Percentiles rank a stretch among this genome's conserved stretches.
Conservation (phyloP, 2,329 filamentous ascomycete genomes). For the Fusarium pseudocircinatum region DNA sequence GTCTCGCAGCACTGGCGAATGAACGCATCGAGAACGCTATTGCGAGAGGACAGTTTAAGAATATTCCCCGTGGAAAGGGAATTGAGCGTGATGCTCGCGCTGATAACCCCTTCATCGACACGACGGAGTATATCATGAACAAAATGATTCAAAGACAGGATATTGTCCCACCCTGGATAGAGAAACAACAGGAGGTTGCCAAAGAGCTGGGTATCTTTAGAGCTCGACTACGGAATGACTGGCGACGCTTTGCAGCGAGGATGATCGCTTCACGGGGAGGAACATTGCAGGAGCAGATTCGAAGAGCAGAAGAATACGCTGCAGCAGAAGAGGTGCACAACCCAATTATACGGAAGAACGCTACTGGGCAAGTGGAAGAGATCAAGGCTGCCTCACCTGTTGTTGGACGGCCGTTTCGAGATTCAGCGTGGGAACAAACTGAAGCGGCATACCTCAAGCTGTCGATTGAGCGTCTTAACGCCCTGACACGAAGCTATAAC, state of each 20-base stretch:
- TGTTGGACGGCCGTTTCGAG: constrained; percentile 72
- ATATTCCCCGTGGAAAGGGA: constrained; percentile 81
- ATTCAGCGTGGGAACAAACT: constrained; percentile 76
- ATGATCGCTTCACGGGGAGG: constrained; percentile 83
- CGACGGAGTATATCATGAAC: constrained; percentile 98
- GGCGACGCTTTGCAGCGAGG: constrained; percentile 83
- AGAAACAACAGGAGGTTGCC: constrained; percentile 93
- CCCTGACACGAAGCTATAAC: constrained; percentile 87
- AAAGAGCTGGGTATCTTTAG: constrained; percentile 77
- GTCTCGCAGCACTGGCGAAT: constrained; percentile 85
- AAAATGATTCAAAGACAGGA: constrained; percentile 98
- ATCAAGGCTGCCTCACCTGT: constrained; percentile 49
- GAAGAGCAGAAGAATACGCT: constrained; percentile 76
- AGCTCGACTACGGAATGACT: constrained; percentile 78
- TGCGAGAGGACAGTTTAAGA: constrained; percentile 85
- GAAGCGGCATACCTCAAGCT: constrained; percentile 81
- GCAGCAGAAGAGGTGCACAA: constrained; percentile 76
- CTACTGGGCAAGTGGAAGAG: constrained; percentile 50
- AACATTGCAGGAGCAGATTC: constrained; percentile 76
- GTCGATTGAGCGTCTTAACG: constrained; percentile 81
- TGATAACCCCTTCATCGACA: constrained; percentile 90
- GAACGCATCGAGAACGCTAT: constrained; percentile 95
- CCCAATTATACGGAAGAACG: constrained; percentile 59
- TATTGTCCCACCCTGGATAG: constrained; percentile 96
- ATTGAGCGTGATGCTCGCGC: constrained; percentile 85